Evolutionary conservation across 2,329 filamentous ascomycete genomes (phyloP), one percentile per base, ranked within the genome.

Genomic region (Clonostachys sp.): DNA sequence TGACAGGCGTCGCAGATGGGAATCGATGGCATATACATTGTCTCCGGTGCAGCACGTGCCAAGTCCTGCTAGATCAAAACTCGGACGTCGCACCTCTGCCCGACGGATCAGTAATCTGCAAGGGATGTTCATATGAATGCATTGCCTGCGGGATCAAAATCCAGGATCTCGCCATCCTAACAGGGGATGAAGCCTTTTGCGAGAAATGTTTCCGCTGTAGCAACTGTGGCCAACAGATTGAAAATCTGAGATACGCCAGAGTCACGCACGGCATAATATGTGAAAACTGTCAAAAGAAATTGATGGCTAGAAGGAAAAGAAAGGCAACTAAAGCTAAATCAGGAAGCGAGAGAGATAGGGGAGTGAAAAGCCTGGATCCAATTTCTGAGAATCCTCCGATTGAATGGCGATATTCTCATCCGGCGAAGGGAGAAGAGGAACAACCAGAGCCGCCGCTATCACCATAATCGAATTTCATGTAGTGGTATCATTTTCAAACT

Each of bases 11-110:
- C 17, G 48, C 58, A 96, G 91, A 91, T 66, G 91, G 91, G 53
- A 94, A 95, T 67, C 83, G 92, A 79, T 97, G 92, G 94, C 94
- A 99, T 77, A 88, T 99, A 61, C 89, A 96, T 72, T 99, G 94
- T 75, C 97, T 99, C 73, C 87, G 91, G 64, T 97, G 92, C 78
- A 94, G 96, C 67, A 95, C 89, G 47, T 99, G 92, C 76, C 84
- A 84, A 61, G 96, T 91, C 51, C 84, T 96, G 48, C 90, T 99
- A 70, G 94, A 99, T 73, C 97, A 92, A 51, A 92, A 99, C 64
- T 94, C 94, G 59, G 97, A 97, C 70, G 85, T 99, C 45, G 84
- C 99, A 45, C 86, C 99, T 20, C 88, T 99, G 53, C 94, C 94
- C 64, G 94, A 99, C 72, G 94, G 94, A 55, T 97, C 92, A 16